phyloP scores from a whole-genome alignment of 2,329 filamentous ascomycete genomes.

The Cercospora brassicicola region DNA sequence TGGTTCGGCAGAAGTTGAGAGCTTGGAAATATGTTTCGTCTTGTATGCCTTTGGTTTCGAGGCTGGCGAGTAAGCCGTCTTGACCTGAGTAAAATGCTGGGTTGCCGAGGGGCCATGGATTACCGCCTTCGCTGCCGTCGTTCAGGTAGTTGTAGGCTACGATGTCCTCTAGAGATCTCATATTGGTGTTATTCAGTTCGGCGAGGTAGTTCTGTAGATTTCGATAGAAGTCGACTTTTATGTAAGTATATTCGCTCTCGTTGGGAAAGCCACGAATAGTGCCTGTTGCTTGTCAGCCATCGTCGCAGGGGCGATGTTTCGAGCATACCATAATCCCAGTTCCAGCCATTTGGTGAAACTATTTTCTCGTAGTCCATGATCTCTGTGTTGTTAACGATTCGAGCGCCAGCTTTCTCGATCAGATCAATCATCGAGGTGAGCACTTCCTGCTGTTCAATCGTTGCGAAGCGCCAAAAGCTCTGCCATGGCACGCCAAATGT shows the following conservation, averaged over 20 bases:
- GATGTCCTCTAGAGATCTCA: conserved; percentile 64
- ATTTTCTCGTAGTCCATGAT: conserved; percentile 63
- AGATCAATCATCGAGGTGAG: conserved; percentile 54
- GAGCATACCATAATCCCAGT: conserved; percentile 52
- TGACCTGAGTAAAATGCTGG: conserved; percentile 71
- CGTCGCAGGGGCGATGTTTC: conserved; percentile 32
- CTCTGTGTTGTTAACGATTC: conserved; percentile 68
- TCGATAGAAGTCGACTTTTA: conserved; percentile 71
- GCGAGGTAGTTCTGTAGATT: conserved; percentile 65
- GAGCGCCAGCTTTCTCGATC: conserved; percentile 63
- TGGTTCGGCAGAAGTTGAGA: conserved; percentile 60
- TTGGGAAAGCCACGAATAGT: conserved; percentile 63
- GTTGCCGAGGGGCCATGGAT: conserved; percentile 51
- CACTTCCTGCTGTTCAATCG: conserved; percentile 55
- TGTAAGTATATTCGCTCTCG: conserved; percentile 70
- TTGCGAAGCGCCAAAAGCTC: conserved; percentile 66
- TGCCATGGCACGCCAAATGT: conserved; percentile 71
- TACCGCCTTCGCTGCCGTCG: conserved; percentile 65
- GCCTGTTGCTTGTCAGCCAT: conserved; percentile 53
- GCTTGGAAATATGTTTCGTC: conserved; percentile 69
- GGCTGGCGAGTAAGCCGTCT: conserved; percentile 66
- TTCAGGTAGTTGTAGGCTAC: conserved; percentile 62
- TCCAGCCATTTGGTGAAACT: conserved; percentile 67
- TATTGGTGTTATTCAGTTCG: conserved; percentile 61
- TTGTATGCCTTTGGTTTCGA: conserved; percentile 60